These are phyloP conservation scores for Umbelopsis ramanniana DNA, from an alignment of 192 early-diverging fungal species.

Conservation along the genomic window DNA sequence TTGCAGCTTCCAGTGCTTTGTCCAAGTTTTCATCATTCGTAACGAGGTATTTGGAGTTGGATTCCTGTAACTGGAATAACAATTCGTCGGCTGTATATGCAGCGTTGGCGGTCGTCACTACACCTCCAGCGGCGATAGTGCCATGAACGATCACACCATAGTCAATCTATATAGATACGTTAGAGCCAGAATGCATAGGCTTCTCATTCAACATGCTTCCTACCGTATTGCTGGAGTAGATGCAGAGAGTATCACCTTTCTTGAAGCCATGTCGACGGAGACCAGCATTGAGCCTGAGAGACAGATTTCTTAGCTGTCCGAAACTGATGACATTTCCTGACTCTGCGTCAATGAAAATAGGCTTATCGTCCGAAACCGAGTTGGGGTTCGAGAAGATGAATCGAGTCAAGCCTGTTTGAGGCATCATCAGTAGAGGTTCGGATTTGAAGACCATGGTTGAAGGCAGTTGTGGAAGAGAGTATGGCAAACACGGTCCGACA, in stretches of 20 bases:
- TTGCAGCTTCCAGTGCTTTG: conserved; percentile 32
- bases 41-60: conserved; percentile 71
- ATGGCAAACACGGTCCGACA: neutral
- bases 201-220: neutral
- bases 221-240: conserved; percentile 30
- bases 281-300: conserved; percentile 32
- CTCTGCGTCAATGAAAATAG: conserved; percentile 49
- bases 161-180: conserved; percentile 25
- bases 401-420: conserved; percentile 47
- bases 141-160: conserved; percentile 42
- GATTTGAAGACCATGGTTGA: conserved; percentile 17
- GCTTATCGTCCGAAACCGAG: conserved; percentile 39
- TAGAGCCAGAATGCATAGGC: neutral
- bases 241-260: conserved; percentile 5
- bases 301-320: conserved; percentile 35
- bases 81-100: conserved; percentile 78
- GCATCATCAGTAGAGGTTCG: conserved; percentile 28
- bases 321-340: conserved; percentile 40
- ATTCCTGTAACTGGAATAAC: conserved; percentile 71
- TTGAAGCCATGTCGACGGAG: conserved; percentile 5
- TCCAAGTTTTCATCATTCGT: conserved; percentile 39
- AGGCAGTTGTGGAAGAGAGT: neutral
- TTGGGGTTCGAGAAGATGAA: conserved; percentile 47
- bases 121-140: conserved; percentile 55
- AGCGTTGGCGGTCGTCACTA: conserved; percentile 80